Percentiles rank a stretch among this genome's conserved stretches.
Conservation (phyloP, 1,284 basidiomycete genomes). For the Pseudozyma hubeiensis region DNA sequence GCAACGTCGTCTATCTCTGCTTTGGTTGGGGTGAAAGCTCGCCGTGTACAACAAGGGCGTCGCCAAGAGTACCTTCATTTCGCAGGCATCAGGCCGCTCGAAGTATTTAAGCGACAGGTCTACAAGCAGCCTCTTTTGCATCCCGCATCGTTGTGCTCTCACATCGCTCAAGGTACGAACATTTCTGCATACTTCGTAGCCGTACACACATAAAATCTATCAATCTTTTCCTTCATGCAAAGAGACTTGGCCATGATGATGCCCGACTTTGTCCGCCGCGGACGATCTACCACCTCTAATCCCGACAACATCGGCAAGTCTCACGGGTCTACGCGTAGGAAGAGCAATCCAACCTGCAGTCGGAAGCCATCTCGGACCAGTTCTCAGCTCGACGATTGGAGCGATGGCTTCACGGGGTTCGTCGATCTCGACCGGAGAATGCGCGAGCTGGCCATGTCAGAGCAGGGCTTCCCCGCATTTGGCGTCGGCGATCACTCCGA, state of each 20-base stretch:
- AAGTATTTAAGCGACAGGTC: no score
- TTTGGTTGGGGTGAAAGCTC: no score
- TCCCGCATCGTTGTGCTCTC: no score
- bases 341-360: slow-evolving; percentile 18
- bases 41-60: no score
- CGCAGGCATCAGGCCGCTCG: no score
- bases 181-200: no score
- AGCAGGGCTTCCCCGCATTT: slow-evolving; percentile 15
- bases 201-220: no score
- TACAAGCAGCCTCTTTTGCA: no score
- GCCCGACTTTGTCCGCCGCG: slow-evolving; percentile 15
- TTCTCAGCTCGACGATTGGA: slow-evolving; percentile 50
- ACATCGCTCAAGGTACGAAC: no score
- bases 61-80: no score
- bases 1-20: no score
- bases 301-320: slow-evolving; percentile 13
- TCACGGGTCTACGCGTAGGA: slow-evolving; percentile 23
- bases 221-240: neutral
- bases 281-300: slow-evolving; percentile 10
- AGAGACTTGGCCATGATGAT: neutral
- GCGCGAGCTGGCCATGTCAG: slow-evolving; percentile 48
- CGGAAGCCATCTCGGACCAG: slow-evolving; percentile 18
- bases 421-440: slow-evolving; percentile 50
- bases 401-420: slow-evolving; percentile 48
- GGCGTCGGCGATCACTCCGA: neutral